Evolutionary conservation across 352 stramenopile species (phyloP), one percentile per base, ranked within the genome.

Genomic region (Pythium dissimile): DNA sequence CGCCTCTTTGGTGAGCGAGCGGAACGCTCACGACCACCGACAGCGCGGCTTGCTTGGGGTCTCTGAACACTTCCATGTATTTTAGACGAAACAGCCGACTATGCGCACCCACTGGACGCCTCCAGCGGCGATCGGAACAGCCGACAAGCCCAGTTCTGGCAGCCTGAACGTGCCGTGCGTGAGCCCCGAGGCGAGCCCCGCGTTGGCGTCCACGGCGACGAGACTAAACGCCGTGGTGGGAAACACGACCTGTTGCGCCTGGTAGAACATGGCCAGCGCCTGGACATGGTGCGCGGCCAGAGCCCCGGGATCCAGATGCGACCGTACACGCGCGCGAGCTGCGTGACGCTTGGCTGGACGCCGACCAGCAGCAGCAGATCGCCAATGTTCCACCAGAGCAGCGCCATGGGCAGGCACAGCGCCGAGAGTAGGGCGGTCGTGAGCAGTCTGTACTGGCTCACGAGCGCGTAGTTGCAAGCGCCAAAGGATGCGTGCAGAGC

Each of bases 401-500:
- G 23, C 11, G 53, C 73, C 37, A 95, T 66, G 10, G 80, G 80
- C 2, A 90, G 53, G 34, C 73, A 86, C 44, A 77, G 54, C 24
- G 88, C 23, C 12, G 78, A 83, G 31, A 84, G 65, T 38, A 75
- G 39, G 42, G 84, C 64, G 38, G 56, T 63, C 43, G 71, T 80
- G 43, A 84, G 63, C 67, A 84, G 67, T 27, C 69, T 62, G 64
- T 86, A 88, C 41, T 77, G 65, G 28, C 72, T 72, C 15, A 89
- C 45, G 18, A 94, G 46, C 23, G 75, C 54, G 32, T 67, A 87
- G 59, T 92, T 92, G 34, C 75, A 75, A 42, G 80, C 78, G 31
- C 84, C 84, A 90, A 88, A 15, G 84, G 82, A 50, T 94, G 84
- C 28, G 78, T 87, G 58, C 71, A 86, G n/a, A 94, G 71, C 32